Conservation (phyloP, 176 grass and related monocot species). For the Aegilops bicornis region DNA sequence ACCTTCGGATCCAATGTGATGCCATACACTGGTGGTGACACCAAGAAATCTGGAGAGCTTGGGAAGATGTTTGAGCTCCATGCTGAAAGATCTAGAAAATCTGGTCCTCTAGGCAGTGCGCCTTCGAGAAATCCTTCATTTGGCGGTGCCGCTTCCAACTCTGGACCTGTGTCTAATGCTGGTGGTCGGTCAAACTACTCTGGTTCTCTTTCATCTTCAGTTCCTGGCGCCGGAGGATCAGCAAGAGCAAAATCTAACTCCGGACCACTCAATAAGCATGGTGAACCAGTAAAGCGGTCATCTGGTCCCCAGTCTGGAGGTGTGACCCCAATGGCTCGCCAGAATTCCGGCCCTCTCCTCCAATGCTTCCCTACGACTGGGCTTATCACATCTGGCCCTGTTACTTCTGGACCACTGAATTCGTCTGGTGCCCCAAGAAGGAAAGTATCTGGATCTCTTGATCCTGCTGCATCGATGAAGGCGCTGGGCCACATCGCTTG, state of each 20-base stretch:
- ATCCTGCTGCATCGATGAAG: conserved; percentile 80
- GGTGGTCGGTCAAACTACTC: conserved; percentile 68
- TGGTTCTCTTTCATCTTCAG: conserved; percentile 64
- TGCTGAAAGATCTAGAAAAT: conserved; percentile 93
- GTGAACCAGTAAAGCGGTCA: conserved; percentile 76
- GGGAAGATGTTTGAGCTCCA: conserved; percentile 99
- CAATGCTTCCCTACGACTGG: conserved; percentile 87
- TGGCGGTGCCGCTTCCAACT: conserved; percentile 61
- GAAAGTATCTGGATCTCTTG: conserved; percentile 86
- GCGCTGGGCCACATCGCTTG: conserved; percentile 56
- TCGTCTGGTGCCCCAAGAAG: conserved; percentile 76
- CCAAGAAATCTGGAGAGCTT: conserved; percentile 94
- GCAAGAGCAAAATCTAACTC: conserved; percentile 87
- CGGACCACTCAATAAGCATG: conserved; percentile 92
- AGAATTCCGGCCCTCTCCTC: conserved; percentile 85
- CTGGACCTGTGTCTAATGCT: conserved; percentile 73
- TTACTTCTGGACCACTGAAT: conserved; percentile 84
- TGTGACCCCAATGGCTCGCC: conserved; percentile 79
- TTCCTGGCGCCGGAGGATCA: conserved; percentile 61
- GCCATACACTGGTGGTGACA: conserved; percentile 97
- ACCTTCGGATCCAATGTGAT: conserved; percentile 74
- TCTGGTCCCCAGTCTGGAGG: conserved; percentile 94
- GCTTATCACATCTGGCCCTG: conserved; percentile 88
- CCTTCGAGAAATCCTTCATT: conserved; percentile 70
- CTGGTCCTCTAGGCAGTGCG: conserved; percentile 67